Conservation (phyloP, 1,284 basidiomycete genomes). For the Ceratobasidium sp. region DNA sequence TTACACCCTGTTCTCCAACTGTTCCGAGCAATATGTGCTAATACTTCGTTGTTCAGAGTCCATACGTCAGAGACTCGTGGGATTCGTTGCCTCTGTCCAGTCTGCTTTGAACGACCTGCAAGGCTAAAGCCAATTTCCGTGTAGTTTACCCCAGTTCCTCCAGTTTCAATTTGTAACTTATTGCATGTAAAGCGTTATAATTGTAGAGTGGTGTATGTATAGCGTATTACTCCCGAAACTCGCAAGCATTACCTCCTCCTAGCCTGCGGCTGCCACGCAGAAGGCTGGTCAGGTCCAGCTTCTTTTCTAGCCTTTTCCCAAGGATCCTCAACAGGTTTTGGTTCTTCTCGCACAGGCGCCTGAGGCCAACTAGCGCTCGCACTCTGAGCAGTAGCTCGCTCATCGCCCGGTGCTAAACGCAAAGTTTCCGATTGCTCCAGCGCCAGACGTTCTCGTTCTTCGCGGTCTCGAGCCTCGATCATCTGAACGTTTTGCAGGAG, state of each 20-base stretch:
- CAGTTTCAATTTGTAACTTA: not conserved
- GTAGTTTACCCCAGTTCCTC: not conserved
- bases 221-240: not conserved
- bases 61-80: conserved; percentile 43
- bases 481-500: conserved; percentile 48
- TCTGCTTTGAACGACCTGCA: conserved; percentile 42
- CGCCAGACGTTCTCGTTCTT: conserved; percentile 47
- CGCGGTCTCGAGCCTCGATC: conserved; percentile 49
- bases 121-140: not conserved
- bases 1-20: not conserved
- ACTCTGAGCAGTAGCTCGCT: not conserved
- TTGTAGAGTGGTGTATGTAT: too few species aligned
- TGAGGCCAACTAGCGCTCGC: not conserved
- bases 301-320: conserved; percentile 34
- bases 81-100: conserved; percentile 45
- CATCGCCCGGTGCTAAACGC: not conserved
- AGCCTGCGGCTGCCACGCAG: conserved; percentile 22
- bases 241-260: not conserved
- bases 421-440: conserved; percentile 44
- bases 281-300: conserved; percentile 16
- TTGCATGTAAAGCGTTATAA: not conserved
- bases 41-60: conserved; percentile 35
- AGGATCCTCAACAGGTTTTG: conserved; percentile 26
- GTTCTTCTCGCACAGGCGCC: not conserved
- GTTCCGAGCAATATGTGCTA: not conserved